Base-by-base conservation (phyloP, 78 protist species). In the Dictyostelium purpureum region DNA sequence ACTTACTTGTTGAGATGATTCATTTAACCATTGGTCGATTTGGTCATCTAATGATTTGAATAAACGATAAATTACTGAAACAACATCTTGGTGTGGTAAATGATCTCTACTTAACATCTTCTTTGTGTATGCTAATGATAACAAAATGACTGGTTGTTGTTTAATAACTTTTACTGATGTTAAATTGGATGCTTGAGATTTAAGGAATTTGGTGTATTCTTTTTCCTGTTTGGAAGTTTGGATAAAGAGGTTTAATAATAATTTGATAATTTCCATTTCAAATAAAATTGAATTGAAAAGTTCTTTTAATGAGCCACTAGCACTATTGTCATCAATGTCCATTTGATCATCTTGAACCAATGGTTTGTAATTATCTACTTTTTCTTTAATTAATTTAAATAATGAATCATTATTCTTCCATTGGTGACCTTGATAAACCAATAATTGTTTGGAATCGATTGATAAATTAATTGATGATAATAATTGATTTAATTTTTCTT, bases 331-430 rank as follows among this genome's bases (percentile, higher is more conserved):
- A 0, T 35, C 56, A 63, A 26, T 24, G 33, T 47, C 12, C 7
- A 4, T 7, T 9, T 47, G 7, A 14, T 14, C 52, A 1, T 14
- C 12, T 3, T 14, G 7, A n/a, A n/a, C n/a, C n/a, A n/a, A n/a
- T n/a, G n/a, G n/a, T 12, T 4, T 31, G 40, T 51, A 75, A 35
- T 75, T 47, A 38, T 75, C 67, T 18, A 75, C 81, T 40, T 73
- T 70, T 73, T 85, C 92, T 35, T 52, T 11, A 42, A 73, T 31
- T 21, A 85, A 47, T 45, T 54, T 24, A 61, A 73, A 85, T 10
- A 85, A 49, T 10, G 92, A 85, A 56, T 85, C 77, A 42, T 85
- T 85, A 47, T 85, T 70, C 45, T 42, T 85, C 92, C 92, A 85
- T 85, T 85, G 92, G 43, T 85, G 40, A 59, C 92, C 92, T 73